Percentiles rank a stretch among this genome's conserved stretches.
Conservation (phyloP, 225 moss, liverwort and hornwort genomes). For the Bryum argenteum region DNA sequence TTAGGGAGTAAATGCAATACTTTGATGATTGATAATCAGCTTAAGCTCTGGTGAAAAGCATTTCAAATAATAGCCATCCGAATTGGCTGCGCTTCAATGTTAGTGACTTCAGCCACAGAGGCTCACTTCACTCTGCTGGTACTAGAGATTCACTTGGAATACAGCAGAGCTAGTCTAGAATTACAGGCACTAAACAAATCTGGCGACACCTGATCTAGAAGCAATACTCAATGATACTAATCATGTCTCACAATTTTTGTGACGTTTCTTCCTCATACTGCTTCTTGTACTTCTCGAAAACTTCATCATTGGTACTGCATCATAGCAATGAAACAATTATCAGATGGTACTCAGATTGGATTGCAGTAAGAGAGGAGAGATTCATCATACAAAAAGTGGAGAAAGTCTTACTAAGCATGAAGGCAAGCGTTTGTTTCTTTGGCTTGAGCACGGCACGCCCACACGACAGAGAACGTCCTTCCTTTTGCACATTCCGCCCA, state of each 20-base stretch:
- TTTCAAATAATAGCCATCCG: not conserved
- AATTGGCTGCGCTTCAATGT: conserved; percentile 14
- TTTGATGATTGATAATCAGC: no score
- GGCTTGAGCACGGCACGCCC: conserved; percentile 89
- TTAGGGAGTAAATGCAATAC: conserved; percentile 12
- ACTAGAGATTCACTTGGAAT: conserved; percentile 9
- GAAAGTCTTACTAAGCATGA: conserved; percentile 66
- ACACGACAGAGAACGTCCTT: conserved; percentile 83
- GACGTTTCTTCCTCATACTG: conserved; percentile 68
- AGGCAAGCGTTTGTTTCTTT: conserved; percentile 86
- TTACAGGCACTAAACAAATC: conserved; percentile 15
- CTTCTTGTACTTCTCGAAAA: conserved; percentile 69
- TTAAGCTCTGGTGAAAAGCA: no score
- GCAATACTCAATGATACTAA: not conserved
- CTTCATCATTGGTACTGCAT: conserved; percentile 91
- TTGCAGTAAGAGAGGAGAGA: no score
- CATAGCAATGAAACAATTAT: conserved; percentile 10
- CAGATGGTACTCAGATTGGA: not conserved
- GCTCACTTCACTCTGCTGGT: conserved; percentile 2
- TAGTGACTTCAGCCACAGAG: conserved; percentile 18
- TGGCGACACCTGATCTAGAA: conserved; percentile 9
- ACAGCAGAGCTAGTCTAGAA: conserved; percentile 24
- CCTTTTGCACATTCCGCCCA: conserved; percentile 98
- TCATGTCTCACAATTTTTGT: conserved; percentile 40
- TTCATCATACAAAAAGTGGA: not conserved